Evolutionary conservation across 1,284 basidiomycete genomes (phyloP).

Genomic region (Phellopilus nigrolimitatus): DNA sequence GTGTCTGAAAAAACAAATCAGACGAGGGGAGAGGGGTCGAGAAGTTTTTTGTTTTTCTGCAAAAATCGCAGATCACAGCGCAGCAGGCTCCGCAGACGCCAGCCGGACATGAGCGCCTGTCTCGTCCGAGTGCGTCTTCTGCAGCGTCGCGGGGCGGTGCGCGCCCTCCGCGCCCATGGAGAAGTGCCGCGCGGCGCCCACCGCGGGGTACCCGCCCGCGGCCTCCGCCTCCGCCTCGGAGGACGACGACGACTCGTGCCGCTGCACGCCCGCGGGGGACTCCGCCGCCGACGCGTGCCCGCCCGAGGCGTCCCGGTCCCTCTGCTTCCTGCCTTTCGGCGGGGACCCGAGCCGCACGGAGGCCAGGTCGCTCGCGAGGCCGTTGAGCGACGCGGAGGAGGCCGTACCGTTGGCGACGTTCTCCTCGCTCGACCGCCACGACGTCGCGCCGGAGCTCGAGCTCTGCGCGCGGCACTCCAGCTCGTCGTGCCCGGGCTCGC

Average conservation of each 20-base stretch:
- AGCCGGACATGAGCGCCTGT: constrained; percentile 1
- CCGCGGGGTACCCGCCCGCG: too few relatives aligned
- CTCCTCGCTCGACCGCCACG: constrained; percentile 17
- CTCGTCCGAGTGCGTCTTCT: constrained; percentile 17
- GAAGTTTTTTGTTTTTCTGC: too few relatives aligned
- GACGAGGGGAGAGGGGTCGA: too few relatives aligned
- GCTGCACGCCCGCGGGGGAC: background rate
- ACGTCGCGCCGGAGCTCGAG: constrained; percentile 15
- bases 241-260: too few relatives aligned
- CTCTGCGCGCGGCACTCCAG: constrained; percentile 4
- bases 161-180: constrained; percentile 8
- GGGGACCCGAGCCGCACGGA: constrained; percentile 1
- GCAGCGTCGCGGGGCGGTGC: constrained; percentile 1
- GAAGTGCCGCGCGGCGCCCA: constrained; percentile 4
- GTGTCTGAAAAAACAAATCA: too few relatives aligned
- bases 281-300: background rate
- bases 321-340: background rate
- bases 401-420: too few relatives aligned
- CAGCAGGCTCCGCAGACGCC: background rate
- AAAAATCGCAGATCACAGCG: background rate
- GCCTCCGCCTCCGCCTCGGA: too few relatives aligned
- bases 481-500: constrained; percentile 8
- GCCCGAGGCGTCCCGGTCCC: background rate
- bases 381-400: too few relatives aligned
- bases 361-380: constrained; percentile 9